Evolutionary conservation across 208 protist genomes (phyloP).

Genomic region (Leishmania amazonensis): DNA sequence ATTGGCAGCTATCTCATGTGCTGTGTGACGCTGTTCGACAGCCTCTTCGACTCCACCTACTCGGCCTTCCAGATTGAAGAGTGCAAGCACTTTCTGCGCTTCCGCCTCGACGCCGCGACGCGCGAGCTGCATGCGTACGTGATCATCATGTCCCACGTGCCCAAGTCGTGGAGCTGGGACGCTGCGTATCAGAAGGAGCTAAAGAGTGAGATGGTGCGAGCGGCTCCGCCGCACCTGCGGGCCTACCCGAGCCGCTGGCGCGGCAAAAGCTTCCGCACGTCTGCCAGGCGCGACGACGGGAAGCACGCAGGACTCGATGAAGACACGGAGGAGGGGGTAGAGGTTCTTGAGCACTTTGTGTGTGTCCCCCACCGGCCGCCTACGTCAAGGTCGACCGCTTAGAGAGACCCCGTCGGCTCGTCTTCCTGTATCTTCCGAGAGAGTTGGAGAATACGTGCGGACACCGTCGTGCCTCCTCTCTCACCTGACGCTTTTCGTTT

Average conservation of each 20-base stretch:
- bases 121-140: slow-evolving; percentile 73
- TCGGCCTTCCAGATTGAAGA: slow-evolving; percentile 90
- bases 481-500: neutral
- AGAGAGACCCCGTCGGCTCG: neutral
- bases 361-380: slow-evolving; percentile 38
- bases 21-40: slow-evolving; percentile 72
- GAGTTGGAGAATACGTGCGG: neutral
- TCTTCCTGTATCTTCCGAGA: neutral
- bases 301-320: neutral
- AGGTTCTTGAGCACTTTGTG: slow-evolving; percentile 63
- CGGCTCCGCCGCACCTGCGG: slow-evolving; percentile 66
- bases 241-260: slow-evolving; percentile 68
- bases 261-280: slow-evolving; percentile 14
- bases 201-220: slow-evolving; percentile 12
- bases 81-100: slow-evolving; percentile 84
- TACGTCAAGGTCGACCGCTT: neutral
- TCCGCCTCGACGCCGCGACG: slow-evolving; percentile 53
- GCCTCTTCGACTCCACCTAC: slow-evolving; percentile 76
- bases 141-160: slow-evolving; percentile 55
- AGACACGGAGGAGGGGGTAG: slow-evolving; percentile 22
- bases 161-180: slow-evolving; percentile 71
- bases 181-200: slow-evolving; percentile 45
- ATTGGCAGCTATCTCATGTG: slow-evolving; percentile 77
- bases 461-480: neutral
- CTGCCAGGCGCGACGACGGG: neutral